Base-by-base conservation (phyloP, 306 rosid species). In the Trifolium pratense region DNA sequence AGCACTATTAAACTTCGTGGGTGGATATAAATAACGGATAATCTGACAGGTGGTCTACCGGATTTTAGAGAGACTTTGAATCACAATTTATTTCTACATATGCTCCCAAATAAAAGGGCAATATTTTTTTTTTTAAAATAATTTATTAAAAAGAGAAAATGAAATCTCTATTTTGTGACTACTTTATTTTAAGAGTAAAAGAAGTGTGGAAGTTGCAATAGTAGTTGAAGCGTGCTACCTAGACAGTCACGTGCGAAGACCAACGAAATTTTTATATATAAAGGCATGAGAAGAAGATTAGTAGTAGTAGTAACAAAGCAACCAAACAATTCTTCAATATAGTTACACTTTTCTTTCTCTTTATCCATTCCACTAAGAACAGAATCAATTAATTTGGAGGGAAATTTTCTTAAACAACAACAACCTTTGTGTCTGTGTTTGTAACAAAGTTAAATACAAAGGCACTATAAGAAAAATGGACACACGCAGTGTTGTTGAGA, bases 401-500 rank as follows among this genome's bases (percentile, higher is more conserved):
- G 9, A 36, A 36, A 36, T 36, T 36, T 36, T 6, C 39, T 7
- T 34, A 5, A 32, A 32, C 36, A 34, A 45, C 15, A 46, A 15
- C 53, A 45, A 45, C 51, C 53, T 46, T 46, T 14, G 9, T 48
- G 18, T 48, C n/a, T 40, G 46, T 40, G 5, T 40, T n/a, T 48
- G 21, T 48, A n/a, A 48, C 17, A 1, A 40, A 40, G 21, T n/a
- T 5, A 36, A 36, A 36, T 36, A 36, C 9, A 34, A 34, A 32
- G 0, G 3, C 6, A 34, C 31, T 26, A 26, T 26, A 26, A 5
- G 8, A 36, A 8, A 34, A 36, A 10, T 93, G 97, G 93, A 88
- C 76, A 71, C 85, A 63, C 77, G 57, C 61, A 58, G 7, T 58
- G 64, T 1, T 23, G 79, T 70, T 81, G 95, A 88, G 81, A 82